Evolutionary conservation across 2,329 filamentous ascomycete genomes (phyloP).

Genomic region (Alternaria viburni): DNA sequence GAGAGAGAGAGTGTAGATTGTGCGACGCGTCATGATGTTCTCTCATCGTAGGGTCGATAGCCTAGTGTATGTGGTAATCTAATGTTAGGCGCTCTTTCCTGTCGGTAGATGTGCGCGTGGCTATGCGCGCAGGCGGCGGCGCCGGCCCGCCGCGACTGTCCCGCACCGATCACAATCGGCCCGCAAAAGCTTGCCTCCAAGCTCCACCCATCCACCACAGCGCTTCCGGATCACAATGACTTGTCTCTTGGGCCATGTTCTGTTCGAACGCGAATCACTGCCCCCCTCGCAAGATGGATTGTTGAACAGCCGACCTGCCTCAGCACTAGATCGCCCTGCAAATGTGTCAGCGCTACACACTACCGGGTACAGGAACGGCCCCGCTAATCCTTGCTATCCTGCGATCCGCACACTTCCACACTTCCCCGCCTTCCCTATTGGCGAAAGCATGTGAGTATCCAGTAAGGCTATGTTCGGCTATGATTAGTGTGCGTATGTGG

Average conservation of each 20-base stretch:
- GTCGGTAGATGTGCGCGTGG: neutral
- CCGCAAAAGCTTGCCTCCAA: neutral
- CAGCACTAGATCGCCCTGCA: slow-evolving; percentile 1
- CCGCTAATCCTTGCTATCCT: neutral
- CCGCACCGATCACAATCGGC: slow-evolving; percentile 1
- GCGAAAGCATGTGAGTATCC: neutral
- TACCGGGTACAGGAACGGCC: slow-evolving; percentile 2
- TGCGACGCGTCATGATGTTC: neutral
- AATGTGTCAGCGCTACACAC: neutral
- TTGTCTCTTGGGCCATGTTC: neutral
- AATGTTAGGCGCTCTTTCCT: neutral
- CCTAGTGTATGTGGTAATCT: neutral
- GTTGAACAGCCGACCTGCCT: neutral
- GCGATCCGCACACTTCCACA: neutral
- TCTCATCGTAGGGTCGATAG: neutral
- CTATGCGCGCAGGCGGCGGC: neutral
- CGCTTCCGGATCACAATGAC: neutral
- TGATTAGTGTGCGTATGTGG: slow-evolving; percentile 10
- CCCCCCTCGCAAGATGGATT: neutral
- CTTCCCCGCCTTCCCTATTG: neutral
- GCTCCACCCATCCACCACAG: neutral
- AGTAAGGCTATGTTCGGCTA: slow-evolving; percentile 2
- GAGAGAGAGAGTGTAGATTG: neutral
- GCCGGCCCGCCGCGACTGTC: neutral
- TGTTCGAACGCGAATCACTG: neutral